Evolutionary conservation across 805 yeast genomes (phyloP), one percentile per base, ranked within the genome.

Genomic region (Citeromyces nyonsensis): DNA sequence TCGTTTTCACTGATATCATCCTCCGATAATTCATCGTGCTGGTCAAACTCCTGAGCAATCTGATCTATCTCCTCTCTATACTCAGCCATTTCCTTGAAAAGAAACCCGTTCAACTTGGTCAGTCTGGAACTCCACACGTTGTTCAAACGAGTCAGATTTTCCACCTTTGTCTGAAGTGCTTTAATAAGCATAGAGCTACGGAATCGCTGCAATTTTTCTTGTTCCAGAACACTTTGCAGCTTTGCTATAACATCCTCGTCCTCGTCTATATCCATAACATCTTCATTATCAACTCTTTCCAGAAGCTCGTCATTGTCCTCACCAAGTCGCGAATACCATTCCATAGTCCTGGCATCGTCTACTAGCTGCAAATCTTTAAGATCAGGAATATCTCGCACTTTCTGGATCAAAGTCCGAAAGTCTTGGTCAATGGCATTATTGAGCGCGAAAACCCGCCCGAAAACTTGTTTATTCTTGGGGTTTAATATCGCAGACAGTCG

Each of bases 1-100:
- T 22, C 24, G 24, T 33, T 31, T 8, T 14, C 26, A 13, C 24
- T 31, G 10, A 11, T 15, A 10, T 28, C 24, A 10, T 25, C 25
- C 29, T 30, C 24, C 29, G 25, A 24, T 10, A 13, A 29, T 15
- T 11, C 22, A 10, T 34, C 31, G 31, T 34, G 33, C 20, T 29
- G 32, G 8, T 73, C 71, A 35, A 61, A 57, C 10, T 38, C 43
- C n/a, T 40, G 41, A 14, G 45, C 40, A 10, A 31, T 32, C 11
- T 28, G 25, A 11, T 33, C 29, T 25, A 46, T 38, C 2, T 34
- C 38, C 4, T 26, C 20, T 13, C 37, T 40, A n/a, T 52, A 15
- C 9, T 29, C 30, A 11, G 24, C 26, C 4, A 43, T 14, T 33
- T 52, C 53, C 10, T 39, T 38, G 9, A 35, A 38, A 5, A 49